phyloP scores from a whole-genome alignment of 2,329 filamentous ascomycete genomes.

The Colletotrichum truncatum region DNA sequence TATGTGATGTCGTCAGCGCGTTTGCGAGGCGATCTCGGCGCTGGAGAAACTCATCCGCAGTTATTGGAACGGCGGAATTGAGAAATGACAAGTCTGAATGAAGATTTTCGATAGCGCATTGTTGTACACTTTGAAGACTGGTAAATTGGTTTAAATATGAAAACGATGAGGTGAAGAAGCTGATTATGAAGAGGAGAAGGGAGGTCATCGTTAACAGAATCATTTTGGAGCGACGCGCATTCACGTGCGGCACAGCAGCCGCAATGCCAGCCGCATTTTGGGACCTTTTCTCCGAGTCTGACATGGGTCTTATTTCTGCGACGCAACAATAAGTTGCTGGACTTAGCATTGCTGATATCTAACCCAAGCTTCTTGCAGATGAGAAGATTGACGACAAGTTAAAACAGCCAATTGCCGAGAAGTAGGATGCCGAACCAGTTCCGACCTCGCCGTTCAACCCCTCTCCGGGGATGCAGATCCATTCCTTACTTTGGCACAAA shows the following conservation, averaged over 20 bases:
- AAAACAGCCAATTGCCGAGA: not conserved
- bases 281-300: not conserved
- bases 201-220: not conserved
- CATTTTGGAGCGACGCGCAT: not conserved
- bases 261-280: not conserved
- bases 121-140: slow-evolving; percentile 30
- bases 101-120: slow-evolving; percentile 63
- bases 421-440: slow-evolving; percentile 5
- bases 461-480: slow-evolving; percentile 10
- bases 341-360: not conserved
- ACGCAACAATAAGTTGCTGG: not conserved
- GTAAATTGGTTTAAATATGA: not conserved
- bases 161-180: not conserved
- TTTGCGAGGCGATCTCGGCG: slow-evolving; percentile 65
- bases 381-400: not conserved
- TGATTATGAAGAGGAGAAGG: not conserved
- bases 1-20: slow-evolving; percentile 58
- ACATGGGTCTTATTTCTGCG: not conserved
- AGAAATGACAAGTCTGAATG: slow-evolving; percentile 61
- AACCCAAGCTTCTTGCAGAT: not conserved
- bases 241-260: not conserved
- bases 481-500: not conserved
- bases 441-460: slow-evolving; percentile 20
- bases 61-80: slow-evolving; percentile 55
- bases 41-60: slow-evolving; percentile 59